phyloP scores from a whole-genome alignment of 2,329 filamentous ascomycete species.

The Sarocladium strictum region DNA sequence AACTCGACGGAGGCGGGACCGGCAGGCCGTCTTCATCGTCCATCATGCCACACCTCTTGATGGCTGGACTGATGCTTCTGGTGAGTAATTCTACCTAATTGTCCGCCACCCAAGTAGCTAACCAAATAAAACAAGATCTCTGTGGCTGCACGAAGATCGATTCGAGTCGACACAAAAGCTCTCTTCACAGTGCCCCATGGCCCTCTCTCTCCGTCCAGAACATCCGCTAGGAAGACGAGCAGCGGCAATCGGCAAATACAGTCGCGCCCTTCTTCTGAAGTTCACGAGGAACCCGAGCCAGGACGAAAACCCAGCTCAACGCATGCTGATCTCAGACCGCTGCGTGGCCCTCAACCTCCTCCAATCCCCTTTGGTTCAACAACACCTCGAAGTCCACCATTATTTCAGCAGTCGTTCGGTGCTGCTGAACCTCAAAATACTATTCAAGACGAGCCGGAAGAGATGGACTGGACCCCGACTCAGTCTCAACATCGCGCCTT shows the following conservation, averaged over 20 bases:
- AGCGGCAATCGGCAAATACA: neutral
- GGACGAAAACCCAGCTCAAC: neutral
- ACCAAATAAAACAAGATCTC: constrained; percentile 32
- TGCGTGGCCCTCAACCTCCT: neutral
- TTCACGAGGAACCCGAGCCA: neutral
- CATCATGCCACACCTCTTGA: constrained; percentile 45
- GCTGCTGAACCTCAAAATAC: neutral
- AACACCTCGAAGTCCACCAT: neutral
- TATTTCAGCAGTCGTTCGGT: neutral
- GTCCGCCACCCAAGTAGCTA: neutral
- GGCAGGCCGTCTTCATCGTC: neutral
- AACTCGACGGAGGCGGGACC: constrained; percentile 10
- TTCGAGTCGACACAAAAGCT: constrained; percentile 52
- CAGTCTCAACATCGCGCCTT: constrained; percentile 51
- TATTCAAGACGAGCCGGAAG: constrained; percentile 34
- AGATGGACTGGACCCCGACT: constrained; percentile 72
- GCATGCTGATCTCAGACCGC: neutral
- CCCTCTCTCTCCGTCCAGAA: neutral
- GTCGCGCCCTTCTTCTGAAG: neutral
- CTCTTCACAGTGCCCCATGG: constrained; percentile 36
- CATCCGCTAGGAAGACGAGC: neutral
- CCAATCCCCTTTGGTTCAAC: neutral
- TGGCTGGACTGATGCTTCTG: constrained; percentile 45
- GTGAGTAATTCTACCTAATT: constrained; percentile 39
- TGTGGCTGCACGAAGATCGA: constrained; percentile 34